These are phyloP conservation scores for Tilletia horrida DNA, from an alignment of 1,284 basidiomycete species.

Conservation along the genomic window DNA sequence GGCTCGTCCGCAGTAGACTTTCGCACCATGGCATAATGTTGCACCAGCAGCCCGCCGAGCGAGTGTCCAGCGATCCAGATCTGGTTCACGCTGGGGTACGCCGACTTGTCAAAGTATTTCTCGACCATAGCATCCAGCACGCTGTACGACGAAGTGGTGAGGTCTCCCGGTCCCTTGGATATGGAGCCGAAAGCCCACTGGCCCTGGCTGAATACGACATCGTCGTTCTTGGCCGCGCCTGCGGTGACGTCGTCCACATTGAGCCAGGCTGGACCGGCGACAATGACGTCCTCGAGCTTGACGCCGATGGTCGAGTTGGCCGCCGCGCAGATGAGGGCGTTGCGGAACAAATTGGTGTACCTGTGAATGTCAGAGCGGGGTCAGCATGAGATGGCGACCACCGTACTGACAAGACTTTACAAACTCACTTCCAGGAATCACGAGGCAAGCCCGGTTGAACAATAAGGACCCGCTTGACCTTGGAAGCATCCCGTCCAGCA, in stretches of 20 bases:
- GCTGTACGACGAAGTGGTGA: conserved; percentile 32
- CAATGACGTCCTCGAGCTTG: conserved; percentile 37
- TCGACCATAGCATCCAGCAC: conserved; percentile 40
- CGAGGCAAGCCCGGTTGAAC: conserved; percentile 40
- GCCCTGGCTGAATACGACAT: conserved; percentile 33
- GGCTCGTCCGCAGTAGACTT: conserved; percentile 31
- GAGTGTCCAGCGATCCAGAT: conserved; percentile 48
- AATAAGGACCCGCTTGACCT: conserved; percentile 41
- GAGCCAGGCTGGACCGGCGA: conserved; percentile 41
- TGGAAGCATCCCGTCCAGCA: conserved; percentile 14
- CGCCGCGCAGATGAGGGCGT: conserved; percentile 38
- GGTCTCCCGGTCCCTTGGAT: conserved; percentile 33
- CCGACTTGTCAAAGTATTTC: conserved; percentile 40
- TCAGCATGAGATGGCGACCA: not conserved
- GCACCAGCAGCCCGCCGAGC: conserved; percentile 39
- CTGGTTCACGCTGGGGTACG: conserved; percentile 41
- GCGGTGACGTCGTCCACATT: conserved; percentile 32
- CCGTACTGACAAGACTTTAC: not conserved
- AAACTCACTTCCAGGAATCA: conserved; percentile 39
- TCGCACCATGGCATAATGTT: conserved; percentile 48
- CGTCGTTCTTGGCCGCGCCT: conserved; percentile 35
- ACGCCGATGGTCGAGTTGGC: conserved; percentile 35
- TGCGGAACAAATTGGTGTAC: conserved; percentile 44
- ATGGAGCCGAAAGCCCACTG: conserved; percentile 33
- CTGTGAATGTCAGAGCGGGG: not conserved